phyloP scores from a whole-genome alignment of 2,329 filamentous ascomycete species.

The Aureobasidium sp. region DNA sequence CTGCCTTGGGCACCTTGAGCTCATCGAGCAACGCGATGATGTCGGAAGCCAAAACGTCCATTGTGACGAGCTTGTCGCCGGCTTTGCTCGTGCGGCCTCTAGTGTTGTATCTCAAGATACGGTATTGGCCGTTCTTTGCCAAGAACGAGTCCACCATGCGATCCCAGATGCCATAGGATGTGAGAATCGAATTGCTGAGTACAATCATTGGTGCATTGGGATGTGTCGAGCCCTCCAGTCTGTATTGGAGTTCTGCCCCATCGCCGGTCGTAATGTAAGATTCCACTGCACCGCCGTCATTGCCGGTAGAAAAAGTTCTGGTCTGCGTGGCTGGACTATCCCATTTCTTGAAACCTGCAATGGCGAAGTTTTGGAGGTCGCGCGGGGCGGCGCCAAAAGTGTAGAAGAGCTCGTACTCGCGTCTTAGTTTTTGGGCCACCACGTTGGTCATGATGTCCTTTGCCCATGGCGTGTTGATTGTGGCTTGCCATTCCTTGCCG shows the following conservation, averaged over 20 bases:
- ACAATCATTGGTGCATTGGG: constrained; percentile 63
- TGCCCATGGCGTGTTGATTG: constrained; percentile 55
- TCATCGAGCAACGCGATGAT: constrained; percentile 58
- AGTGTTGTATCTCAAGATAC: constrained; percentile 68
- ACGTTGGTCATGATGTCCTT: constrained; percentile 51
- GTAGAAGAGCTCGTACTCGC: constrained; percentile 66
- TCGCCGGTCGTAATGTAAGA: constrained; percentile 64
- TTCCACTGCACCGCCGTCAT: constrained; percentile 48
- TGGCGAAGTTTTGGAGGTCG: constrained; percentile 53
- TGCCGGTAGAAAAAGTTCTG: constrained; percentile 43
- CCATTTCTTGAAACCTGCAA: constrained; percentile 43
- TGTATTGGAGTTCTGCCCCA: constrained; percentile 61
- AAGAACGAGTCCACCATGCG: constrained; percentile 56
- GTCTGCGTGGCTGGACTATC: constrained; percentile 48
- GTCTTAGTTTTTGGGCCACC: constrained; percentile 48
- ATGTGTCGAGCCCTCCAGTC: constrained; percentile 62
- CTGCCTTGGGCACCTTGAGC: constrained; percentile 58
- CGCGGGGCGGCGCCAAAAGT: constrained; percentile 68
- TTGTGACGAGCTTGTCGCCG: constrained; percentile 35
- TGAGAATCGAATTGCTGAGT: constrained; percentile 73
- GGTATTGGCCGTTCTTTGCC: constrained; percentile 50
- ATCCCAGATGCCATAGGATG: constrained; percentile 75
- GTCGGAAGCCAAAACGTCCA: constrained; percentile 62
- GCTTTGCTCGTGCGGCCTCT: constrained; percentile 54
- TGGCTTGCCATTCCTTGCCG: constrained; percentile 55